Percentiles rank a stretch among this genome's conserved stretches.
Conservation (phyloP, 108 stramenopile genomes). For the Fistulifera solaris region DNA sequence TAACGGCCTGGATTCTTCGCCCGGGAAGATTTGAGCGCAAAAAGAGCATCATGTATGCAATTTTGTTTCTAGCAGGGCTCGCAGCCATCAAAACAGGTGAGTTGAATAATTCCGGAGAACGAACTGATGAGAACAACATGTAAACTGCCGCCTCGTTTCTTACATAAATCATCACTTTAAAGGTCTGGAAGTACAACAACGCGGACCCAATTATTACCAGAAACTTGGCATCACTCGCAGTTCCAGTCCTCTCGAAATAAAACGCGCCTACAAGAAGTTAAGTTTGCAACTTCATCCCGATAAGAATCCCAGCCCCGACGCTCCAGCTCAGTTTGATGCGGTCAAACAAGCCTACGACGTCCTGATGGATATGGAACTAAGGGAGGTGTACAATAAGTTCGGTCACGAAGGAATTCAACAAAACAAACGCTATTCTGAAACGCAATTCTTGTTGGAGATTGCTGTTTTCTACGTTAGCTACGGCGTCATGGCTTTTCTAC, state of each 20-base stretch:
- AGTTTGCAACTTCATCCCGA: conserved; percentile 94
- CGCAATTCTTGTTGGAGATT: conserved; percentile 77
- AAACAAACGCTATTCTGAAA: conserved; percentile 84
- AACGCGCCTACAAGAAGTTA: conserved; percentile 91
- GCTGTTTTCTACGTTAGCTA: conserved; percentile 90
- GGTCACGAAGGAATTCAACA: conserved; percentile 81
- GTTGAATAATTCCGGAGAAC: too few species aligned
- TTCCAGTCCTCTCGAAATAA: conserved; percentile 89
- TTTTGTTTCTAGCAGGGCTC: conserved; percentile 83
- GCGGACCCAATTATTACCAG: conserved; percentile 88
- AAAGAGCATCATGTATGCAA: conserved; percentile 90
- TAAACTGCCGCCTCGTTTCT: too few species aligned
- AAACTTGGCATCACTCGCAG: conserved; percentile 70
- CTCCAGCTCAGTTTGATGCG: conserved; percentile 84
- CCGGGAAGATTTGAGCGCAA: conserved; percentile 88
- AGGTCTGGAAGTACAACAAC: conserved; percentile 81
- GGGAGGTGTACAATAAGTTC: conserved; percentile 97
- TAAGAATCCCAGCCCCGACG: conserved; percentile 89
- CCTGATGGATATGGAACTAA: conserved; percentile 89
- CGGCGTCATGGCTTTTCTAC: conserved; percentile 90
- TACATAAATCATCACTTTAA: not conserved
- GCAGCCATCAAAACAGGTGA: conserved; percentile 88
- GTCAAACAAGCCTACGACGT: conserved; percentile 91
- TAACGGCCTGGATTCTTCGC: conserved; percentile 92
- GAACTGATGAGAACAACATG: too few species aligned